Base-by-base conservation (phyloP, 768 basidiomycete species). In the Paxillus involutus region DNA sequence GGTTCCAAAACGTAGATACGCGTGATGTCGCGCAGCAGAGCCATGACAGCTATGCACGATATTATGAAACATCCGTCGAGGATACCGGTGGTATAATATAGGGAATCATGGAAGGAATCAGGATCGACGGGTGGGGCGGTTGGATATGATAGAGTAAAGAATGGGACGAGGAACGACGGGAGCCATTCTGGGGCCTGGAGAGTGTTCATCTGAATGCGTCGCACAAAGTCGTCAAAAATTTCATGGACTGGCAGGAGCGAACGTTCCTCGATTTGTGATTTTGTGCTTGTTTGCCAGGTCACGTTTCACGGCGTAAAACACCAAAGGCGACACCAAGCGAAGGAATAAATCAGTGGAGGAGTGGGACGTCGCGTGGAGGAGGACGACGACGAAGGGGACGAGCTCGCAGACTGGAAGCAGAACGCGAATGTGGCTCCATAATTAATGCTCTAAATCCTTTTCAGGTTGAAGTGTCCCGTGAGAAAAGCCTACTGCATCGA, bases 21-120 rank as follows among this genome's bases (percentile, higher is more conserved):
- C 39, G 84, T 70, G 32, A 82, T 72, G 74, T 96, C 95, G 57
- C 97, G 84, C 26, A 93, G 70, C 49, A 94, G 62, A n/a, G 92
- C 92, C 84, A 97, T 94, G 60, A 87, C 74, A 13, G 88, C 81
- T 53, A 97, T 91, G 71, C 83, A 89, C n/a, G 86, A 81, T 51
- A 94, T 71, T 53, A 94, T 78, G 63, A 96, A 67, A 64, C 85
- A 93, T n/a, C 80, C 71, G 68, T 99, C 97, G 55, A 81, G 77
- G 29, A 74, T 73, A n/a, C 93, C 93, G 21, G 82, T 84, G 47
- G 64, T 75, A 67, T 91, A 95, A 68, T 92, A 88, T 47, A 70
- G 58, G 39, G 86, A 84, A 68, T 83, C 65, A 30, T 75, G 84
- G 72, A 91, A 93, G 5, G 88, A 89, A 73, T 91, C 90, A 47